Base-by-base conservation (phyloP, 2,329 filamentous ascomycete species). In the Amauroascus verrucosus region DNA sequence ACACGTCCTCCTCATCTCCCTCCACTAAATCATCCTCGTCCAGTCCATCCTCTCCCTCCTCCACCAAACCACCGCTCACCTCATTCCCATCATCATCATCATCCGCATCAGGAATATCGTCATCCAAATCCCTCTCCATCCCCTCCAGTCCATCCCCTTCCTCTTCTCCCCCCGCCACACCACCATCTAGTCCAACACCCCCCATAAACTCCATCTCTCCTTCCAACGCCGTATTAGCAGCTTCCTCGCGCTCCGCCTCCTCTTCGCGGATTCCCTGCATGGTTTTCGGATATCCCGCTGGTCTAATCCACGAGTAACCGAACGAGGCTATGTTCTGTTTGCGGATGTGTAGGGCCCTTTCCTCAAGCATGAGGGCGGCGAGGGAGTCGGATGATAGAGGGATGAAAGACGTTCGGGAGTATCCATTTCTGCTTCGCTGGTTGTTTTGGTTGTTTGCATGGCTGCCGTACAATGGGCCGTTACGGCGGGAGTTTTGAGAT, bases 261-360 rank as follows among this genome's bases (percentile, higher is more conserved):
- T 98, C 93, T 70, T 98, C 93, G 40, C 86, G 84, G 71, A 89
- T 81, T 58, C 94, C 89, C 65, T 94, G 84, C 56, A 95, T 81
- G 1, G 91, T 95, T 75, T 97, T 98, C 54, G 82, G 69, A 53
- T 95, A 78, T 6, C 91, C 93, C 0, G 88, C 89, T 0, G 93
- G 93, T 55, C 85, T 86, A 53, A 98, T 83, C 93, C 93, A 98
- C 43, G 80, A 80, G 59, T 84, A 86, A 56, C 93, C 93, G 65
- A 94, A 96, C 63, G 89, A 86, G 46, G 85, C 81, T 28, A 97
- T 85, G 60, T 91, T 88, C 46, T 81, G 72, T 63, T 90, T 88
- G 45, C 91, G 87, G 7, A 84, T 79, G 52, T 84, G 80, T 59
- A 94, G 78, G 54, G 82, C 79, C 56, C 82, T 78, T 71, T 97